Evolutionary conservation across 2,329 filamentous ascomycete genomes (phyloP).

Genomic region (Geosmithia flava): DNA sequence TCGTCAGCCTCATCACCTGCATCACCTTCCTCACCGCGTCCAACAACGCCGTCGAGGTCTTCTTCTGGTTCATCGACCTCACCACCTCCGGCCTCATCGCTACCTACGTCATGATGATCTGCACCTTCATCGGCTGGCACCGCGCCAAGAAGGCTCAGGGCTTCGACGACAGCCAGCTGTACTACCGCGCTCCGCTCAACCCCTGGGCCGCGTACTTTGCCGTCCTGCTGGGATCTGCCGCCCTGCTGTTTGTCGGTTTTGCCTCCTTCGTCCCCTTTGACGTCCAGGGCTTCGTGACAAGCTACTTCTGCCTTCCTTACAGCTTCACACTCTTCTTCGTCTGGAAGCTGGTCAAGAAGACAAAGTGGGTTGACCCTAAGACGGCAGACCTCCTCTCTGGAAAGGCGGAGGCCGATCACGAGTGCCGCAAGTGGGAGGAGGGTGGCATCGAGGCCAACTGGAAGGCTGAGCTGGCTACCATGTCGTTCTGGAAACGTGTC

Average conservation of each 20-base stretch:
- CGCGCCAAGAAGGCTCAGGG: constrained; percentile 36
- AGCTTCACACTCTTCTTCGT: constrained; percentile 44
- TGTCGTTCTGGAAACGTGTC: constrained; percentile 19
- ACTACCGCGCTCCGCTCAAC: constrained; percentile 35
- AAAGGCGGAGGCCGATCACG: constrained; percentile 52
- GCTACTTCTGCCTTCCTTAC: constrained; percentile 41
- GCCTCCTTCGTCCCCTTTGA: constrained; percentile 39
- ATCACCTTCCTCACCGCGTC: constrained; percentile 37
- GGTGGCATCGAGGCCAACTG: constrained; percentile 33
- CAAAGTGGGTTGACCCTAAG: constrained; percentile 38
- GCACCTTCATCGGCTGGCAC: constrained; percentile 29
- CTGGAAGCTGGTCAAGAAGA: constrained; percentile 55
- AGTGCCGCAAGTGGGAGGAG: constrained; percentile 29
- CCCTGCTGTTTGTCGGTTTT: constrained; percentile 45
- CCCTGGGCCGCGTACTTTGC: constrained; percentile 39
- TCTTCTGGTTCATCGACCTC: constrained; percentile 41
- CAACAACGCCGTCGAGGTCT: constrained; percentile 30
- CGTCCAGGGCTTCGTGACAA: constrained; percentile 34
- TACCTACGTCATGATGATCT: constrained; percentile 34
- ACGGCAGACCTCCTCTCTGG: constrained; percentile 52
- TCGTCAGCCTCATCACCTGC: constrained; percentile 33
- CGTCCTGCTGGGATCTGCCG: constrained; percentile 29
- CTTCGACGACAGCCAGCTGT: constrained; percentile 28
- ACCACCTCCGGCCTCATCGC: constrained; percentile 43
- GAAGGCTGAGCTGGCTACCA: constrained; percentile 18